Conservation (phyloP, 352 stramenopile genomes). For the Pythium dissotocum region DNA sequence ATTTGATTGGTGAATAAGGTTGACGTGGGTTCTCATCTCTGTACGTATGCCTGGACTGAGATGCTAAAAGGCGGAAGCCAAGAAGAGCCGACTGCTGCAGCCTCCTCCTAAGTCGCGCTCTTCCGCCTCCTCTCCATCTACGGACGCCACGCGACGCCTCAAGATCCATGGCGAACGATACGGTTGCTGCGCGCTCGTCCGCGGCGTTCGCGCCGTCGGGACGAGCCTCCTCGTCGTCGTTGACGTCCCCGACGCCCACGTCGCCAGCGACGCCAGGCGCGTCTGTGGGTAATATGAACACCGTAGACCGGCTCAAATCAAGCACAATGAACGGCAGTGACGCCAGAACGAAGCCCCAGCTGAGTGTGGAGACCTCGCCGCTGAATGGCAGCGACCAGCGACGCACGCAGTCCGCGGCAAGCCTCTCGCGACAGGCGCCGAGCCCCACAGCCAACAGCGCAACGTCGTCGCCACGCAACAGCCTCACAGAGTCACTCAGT, state of each 20-base stretch:
- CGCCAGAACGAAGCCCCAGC: not conserved
- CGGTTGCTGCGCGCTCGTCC: conserved; percentile 12
- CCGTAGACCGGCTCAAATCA: conserved; percentile 1
- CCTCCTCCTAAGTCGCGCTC: not conserved
- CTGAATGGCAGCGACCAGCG: conserved; percentile 25
- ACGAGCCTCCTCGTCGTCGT: not conserved
- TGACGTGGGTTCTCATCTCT: conserved; percentile 17
- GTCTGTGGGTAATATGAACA: not conserved
- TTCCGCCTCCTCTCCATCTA: not conserved
- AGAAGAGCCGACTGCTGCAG: not conserved
- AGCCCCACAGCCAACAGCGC: conserved; percentile 12
- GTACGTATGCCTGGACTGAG: conserved; percentile 3
- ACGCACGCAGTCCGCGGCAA: conserved; percentile 56
- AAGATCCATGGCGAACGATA: conserved; percentile 30
- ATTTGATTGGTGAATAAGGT: conserved; percentile 15
- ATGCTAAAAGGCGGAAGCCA: conserved; percentile 3
- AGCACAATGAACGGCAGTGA: too few species aligned
- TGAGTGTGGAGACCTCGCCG: not conserved
- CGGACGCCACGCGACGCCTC: not conserved
- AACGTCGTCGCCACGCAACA: conserved; percentile 31
- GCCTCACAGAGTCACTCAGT: conserved; percentile 38
- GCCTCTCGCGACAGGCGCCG: conserved; percentile 25
- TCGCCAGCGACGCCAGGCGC: not conserved
- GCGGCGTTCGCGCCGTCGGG: conserved; percentile 13
- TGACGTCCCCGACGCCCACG: not conserved